phyloP scores from a whole-genome alignment of 495 filamentous ascomycete genomes.

The Aspergillus ostianus region DNA sequence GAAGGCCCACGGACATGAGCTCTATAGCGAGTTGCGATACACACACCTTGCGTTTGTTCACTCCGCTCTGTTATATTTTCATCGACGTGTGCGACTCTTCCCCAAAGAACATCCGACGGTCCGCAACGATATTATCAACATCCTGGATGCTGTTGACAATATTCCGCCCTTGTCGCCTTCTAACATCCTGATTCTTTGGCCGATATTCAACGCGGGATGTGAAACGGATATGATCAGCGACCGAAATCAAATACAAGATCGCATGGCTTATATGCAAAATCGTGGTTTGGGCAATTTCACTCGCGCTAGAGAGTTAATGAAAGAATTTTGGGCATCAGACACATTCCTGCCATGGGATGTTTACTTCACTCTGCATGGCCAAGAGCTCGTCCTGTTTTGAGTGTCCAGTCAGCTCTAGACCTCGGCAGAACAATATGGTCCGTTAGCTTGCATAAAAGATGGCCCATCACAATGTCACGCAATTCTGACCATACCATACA shows the following conservation, averaged over 20 bases:
- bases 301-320: constrained; percentile 24
- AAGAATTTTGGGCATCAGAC: constrained; percentile 21
- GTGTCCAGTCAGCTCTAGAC: no score
- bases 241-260: constrained; percentile 20
- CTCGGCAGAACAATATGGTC: no score
- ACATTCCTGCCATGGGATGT: constrained; percentile 28
- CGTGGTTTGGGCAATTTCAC: constrained; percentile 38
- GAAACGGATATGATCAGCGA: constrained; percentile 26
- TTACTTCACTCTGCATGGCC: constrained; percentile 21
- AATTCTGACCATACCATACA: no score
- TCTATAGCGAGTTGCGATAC: constrained; percentile 22
- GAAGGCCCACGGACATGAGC: background rate
- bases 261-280: constrained; percentile 32
- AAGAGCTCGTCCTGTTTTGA: constrained; percentile 33
- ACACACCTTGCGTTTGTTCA: constrained; percentile 34
- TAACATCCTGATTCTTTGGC: constrained; percentile 37
- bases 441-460: no score
- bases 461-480: no score
- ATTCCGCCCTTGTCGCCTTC: constrained; percentile 25
- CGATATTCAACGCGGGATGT: constrained; percentile 35
- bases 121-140: constrained; percentile 21
- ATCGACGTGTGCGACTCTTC: constrained; percentile 26
- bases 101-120: constrained; percentile 24
- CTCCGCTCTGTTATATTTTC: constrained; percentile 32
- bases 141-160: constrained; percentile 19